Evolutionary conservation across 768 basidiomycete species (phyloP).

Genomic region (Cytidiella melzeri): DNA sequence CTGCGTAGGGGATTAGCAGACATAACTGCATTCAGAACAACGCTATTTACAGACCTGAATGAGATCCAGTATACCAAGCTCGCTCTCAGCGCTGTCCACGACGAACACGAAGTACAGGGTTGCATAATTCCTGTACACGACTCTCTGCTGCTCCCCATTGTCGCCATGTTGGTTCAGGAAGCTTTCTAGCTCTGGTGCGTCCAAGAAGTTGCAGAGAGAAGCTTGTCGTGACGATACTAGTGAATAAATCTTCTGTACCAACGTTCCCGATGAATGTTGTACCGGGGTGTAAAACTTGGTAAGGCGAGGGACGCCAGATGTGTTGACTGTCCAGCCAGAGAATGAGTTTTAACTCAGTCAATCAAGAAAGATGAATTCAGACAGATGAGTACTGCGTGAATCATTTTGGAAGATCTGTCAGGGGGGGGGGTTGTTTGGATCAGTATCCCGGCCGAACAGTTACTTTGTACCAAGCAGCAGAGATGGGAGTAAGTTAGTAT

Average conservation of each 20-base stretch:
- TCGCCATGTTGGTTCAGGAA: conserved; percentile 52
- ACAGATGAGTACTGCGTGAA: conserved; percentile 86
- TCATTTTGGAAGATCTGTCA: conserved; percentile 49
- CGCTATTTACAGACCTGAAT: conserved; percentile 67
- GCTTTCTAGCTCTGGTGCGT: conserved; percentile 80
- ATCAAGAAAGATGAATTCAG: conserved; percentile 10
- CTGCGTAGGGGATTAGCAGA: conserved; percentile 33
- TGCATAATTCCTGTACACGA: conserved; percentile 94
- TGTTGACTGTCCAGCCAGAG: conserved; percentile 67
- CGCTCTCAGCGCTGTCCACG: conserved; percentile 93
- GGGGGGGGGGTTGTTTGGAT: too few relatives aligned
- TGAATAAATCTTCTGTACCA: conserved; percentile 86
- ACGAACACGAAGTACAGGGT: conserved; percentile 97
- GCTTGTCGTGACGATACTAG: conserved; percentile 78
- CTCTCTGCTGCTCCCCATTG: conserved; percentile 61
- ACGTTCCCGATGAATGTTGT: conserved; percentile 56
- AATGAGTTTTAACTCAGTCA: conserved; percentile 9
- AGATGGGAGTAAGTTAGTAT: too few relatives aligned
- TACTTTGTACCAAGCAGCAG: background rate
- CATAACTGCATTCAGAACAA: background rate
- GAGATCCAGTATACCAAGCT: conserved; percentile 90
- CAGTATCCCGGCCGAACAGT: too few relatives aligned
- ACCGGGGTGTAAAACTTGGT: conserved; percentile 88
- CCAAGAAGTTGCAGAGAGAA: conserved; percentile 92
- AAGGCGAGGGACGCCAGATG: conserved; percentile 77